Percentiles rank a stretch among this genome's conserved stretches.
phyloP scores from a whole-genome alignment of 2,329 filamentous ascomycete species.

The Cordyceps javanica region DNA sequence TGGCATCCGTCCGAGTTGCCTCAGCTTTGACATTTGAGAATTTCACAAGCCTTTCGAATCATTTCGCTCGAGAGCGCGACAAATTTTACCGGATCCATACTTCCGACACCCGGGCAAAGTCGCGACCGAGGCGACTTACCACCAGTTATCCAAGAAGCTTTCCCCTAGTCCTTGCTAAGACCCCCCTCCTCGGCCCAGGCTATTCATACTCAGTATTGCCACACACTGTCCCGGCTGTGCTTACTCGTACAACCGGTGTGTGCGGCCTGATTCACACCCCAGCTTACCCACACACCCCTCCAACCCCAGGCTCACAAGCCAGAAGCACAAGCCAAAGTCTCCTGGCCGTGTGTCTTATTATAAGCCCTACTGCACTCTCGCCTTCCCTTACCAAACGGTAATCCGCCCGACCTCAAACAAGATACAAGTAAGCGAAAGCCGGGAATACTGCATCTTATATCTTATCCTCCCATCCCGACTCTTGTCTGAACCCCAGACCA shows the following conservation, averaged over 20 bases:
- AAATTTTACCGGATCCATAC: constrained; percentile 6
- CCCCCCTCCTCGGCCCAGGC: constrained; percentile 2
- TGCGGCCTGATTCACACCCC: neutral
- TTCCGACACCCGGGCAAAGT: constrained; percentile 4
- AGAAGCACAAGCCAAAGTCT: constrained; percentile 9
- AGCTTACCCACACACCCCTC: constrained; percentile 1
- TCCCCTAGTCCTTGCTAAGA: neutral
- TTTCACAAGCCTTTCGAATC: neutral
- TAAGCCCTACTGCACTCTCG: constrained; percentile 8
- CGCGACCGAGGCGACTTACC: constrained; percentile 1
- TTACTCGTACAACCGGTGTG: constrained; percentile 1
- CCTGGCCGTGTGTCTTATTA: constrained; percentile 7
- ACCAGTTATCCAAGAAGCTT: neutral
- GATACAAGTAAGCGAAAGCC: constrained; percentile 9
- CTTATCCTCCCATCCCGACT: neutral
- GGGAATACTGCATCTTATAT: constrained; percentile 1
- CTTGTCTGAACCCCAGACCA: neutral
- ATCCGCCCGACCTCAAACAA: neutral
- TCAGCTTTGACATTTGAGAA: neutral
- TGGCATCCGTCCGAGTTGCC: neutral
- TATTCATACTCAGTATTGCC: neutral
- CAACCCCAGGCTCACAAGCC: constrained; percentile 10
- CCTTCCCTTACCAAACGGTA: neutral
- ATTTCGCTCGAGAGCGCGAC: neutral
- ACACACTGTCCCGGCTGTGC: constrained; percentile 3